Conservation (phyloP, 176 grass and related monocot species). For the Paspalum notatum region DNA sequence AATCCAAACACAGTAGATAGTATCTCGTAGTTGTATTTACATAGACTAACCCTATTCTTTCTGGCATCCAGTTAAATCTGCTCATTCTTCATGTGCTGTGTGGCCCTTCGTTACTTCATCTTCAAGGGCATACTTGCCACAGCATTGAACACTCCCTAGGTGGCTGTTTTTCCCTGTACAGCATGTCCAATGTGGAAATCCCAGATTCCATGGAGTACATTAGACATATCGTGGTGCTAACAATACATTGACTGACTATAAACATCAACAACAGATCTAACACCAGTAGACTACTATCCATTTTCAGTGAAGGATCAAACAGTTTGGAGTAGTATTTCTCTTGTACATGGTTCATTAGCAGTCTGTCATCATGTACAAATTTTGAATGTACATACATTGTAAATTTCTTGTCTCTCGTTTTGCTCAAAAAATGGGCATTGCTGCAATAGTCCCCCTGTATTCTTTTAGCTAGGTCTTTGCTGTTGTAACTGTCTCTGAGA, state of each 20-base stretch:
- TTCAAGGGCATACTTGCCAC: constrained; percentile 24
- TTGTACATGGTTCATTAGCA: constrained; percentile 45
- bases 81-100: constrained; percentile 46
- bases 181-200: constrained; percentile 21
- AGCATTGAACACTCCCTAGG: constrained; percentile 27
- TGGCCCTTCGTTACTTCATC: constrained; percentile 31
- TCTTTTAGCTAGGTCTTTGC: constrained; percentile 32
- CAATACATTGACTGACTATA: constrained; percentile 17
- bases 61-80: constrained; percentile 42
- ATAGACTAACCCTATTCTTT: constrained; percentile 54
- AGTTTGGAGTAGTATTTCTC: constrained; percentile 9
- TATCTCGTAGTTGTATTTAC: constrained; percentile 29
- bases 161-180: constrained; percentile 28
- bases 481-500: constrained; percentile 24
- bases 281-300: constrained; percentile 32
- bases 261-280: constrained; percentile 25
- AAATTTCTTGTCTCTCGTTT: constrained; percentile 3
- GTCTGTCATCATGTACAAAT: constrained; percentile 33
- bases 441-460: constrained; percentile 1
- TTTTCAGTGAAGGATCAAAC: constrained; percentile 19
- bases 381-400: constrained; percentile 37
- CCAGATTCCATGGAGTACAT: neutral
- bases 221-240: constrained; percentile 43
- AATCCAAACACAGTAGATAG: constrained; percentile 58
- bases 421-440: constrained; percentile 12